These are phyloP conservation scores for Stipa capillata DNA, from an alignment of 176 grass and related monocot genomes.

Conservation along the genomic window DNA sequence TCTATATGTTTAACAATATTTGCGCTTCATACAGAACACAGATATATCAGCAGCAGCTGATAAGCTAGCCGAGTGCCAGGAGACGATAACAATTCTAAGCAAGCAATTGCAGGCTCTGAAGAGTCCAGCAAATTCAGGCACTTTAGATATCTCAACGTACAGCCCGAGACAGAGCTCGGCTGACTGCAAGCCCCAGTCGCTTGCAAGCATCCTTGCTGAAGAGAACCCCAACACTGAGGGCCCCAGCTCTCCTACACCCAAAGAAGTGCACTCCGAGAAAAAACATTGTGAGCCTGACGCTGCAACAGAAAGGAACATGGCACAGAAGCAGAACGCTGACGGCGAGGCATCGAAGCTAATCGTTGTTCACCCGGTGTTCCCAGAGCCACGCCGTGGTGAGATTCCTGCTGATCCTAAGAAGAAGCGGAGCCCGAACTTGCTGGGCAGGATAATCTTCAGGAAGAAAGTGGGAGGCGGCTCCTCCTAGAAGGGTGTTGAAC, in stretches of 20 bases:
- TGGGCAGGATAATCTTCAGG: constrained; percentile 57
- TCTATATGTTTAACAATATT: neutral
- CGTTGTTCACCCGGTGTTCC: neutral
- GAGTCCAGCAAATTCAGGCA: neutral
- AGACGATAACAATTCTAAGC: constrained; percentile 52
- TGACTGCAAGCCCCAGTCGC: constrained; percentile 37
- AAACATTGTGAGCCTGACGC: neutral
- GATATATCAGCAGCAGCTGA: constrained; percentile 42
- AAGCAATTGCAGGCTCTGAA: constrained; percentile 56
- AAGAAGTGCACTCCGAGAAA: neutral
- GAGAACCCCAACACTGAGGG: neutral
- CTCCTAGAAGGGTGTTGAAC: neutral
- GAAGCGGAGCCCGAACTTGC: constrained; percentile 36
- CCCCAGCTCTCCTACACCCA: neutral
- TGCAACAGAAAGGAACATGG: neutral
- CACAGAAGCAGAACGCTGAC: neutral
- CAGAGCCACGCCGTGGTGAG: neutral
- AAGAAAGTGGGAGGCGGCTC: constrained; percentile 31
- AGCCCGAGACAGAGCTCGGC: constrained; percentile 11
- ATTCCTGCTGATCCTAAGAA: constrained; percentile 22
- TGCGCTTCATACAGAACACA: constrained; percentile 32
- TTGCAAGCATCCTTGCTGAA: constrained; percentile 28
- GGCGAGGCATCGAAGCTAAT: neutral
- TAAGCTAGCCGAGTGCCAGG: constrained; percentile 72
- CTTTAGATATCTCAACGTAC: neutral